Base-by-base conservation (phyloP, 139 green algal genomes). In the Closterium sp. region DNA sequence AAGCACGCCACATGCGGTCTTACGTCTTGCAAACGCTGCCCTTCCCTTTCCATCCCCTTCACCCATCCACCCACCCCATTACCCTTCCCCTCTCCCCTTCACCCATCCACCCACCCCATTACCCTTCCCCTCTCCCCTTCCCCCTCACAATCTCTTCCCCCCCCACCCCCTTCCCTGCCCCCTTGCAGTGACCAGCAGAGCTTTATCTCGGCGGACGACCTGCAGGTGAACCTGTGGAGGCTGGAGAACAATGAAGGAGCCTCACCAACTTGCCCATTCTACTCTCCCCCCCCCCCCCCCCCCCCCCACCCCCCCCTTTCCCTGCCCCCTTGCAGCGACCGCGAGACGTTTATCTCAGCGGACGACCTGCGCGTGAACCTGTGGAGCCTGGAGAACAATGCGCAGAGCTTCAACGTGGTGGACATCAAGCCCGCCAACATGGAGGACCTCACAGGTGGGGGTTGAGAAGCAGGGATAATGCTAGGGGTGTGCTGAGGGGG, bases 371-470 rank as follows among this genome's bases (percentile, higher is more conserved):
- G 94, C 4, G 89, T 95, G 30, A 95, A 95, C 94, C 88, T 95
- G 84, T 99, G 98, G 98, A 97, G 98, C 95, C 95, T 99, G 89
- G 98, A 99, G 76, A 86, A 96, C n/a, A 95, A 93, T 0, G 94
- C 98, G 87, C 95, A 97, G 92, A 96, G 94, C 86, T 99, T 99
- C 95, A 99, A 99, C 94, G 97, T 99, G 32, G 98, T 99, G 84
- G 98, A 99, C 96, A 99, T 99, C 91, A 99, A 99, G 96, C 98
- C 98, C 30, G 64, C 92, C 43, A 98, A 98, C 95, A 99, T 99
- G 98, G 98, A 99, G 92, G 98, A 99, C 95, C 96, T 99, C n/a
- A 99, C 97, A 90, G 91, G 91, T 94, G 55, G 12, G 55, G 16
- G 38, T 23, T n/a, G n/a, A n/a, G n/a, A n/a, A n/a, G n/a, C n/a